phyloP scores from a whole-genome alignment of 129 eudicot species.

The Sambucus nigra region DNA sequence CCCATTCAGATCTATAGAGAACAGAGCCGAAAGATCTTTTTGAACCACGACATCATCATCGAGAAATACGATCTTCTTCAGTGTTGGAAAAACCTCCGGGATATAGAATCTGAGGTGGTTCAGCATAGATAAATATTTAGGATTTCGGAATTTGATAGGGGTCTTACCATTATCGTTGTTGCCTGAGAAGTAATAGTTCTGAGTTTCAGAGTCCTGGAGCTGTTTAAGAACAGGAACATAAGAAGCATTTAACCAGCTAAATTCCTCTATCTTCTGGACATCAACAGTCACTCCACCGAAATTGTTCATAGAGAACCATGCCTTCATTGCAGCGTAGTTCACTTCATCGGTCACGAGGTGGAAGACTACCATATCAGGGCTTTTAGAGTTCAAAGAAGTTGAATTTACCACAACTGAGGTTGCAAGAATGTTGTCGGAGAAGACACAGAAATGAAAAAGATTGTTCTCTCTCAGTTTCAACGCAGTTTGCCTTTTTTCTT shows the following conservation, averaged over 20 bases:
- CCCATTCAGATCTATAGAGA: constrained; percentile 40
- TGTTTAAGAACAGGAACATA: constrained; percentile 65
- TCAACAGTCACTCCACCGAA: constrained; percentile 49
- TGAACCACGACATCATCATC: constrained; percentile 68
- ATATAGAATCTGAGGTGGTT: constrained; percentile 67
- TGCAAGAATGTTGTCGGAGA: constrained; percentile 62
- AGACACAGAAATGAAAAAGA: constrained; percentile 54
- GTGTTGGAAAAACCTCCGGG: constrained; percentile 47
- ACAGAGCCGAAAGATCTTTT: constrained; percentile 46
- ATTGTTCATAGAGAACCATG: constrained; percentile 53
- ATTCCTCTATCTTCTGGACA: constrained; percentile 59
- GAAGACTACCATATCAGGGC: constrained; percentile 42
- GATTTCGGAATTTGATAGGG: constrained; percentile 60
- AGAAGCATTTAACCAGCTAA: constrained; percentile 62
- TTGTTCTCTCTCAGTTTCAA: constrained; percentile 33
- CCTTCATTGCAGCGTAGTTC: constrained; percentile 62
- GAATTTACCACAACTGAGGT: constrained; percentile 67
- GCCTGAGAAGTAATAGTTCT: constrained; percentile 55
- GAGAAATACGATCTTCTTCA: constrained; percentile 50
- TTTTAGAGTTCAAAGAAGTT: constrained; percentile 41
- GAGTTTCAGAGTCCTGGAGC: constrained; percentile 61
- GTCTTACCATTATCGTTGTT: constrained; percentile 41
- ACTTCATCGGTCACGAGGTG: constrained; percentile 72
- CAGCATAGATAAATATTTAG: constrained; percentile 59
- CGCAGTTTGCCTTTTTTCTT: constrained; percentile 16